A percentile compares a stretch with the other conserved stretches of the same genome.
phyloP scores from a whole-genome alignment of 2,329 filamentous ascomycete genomes.

The Pseudocercospora cruenta region DNA sequence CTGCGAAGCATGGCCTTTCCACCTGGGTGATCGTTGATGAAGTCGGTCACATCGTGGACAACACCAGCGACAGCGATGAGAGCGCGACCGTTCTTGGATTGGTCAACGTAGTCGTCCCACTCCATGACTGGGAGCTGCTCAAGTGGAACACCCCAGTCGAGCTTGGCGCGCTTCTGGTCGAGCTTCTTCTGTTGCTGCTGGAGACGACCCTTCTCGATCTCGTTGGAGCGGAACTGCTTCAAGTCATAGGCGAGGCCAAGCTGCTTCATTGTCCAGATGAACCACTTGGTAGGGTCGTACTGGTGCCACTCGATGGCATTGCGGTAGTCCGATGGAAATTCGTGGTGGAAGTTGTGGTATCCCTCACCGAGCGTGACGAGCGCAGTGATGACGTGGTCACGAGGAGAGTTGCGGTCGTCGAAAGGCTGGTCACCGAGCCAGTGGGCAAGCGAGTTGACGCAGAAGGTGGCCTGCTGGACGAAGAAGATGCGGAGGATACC shows the following conservation, averaged over 20 bases:
- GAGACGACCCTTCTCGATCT: slow-evolving; percentile 88
- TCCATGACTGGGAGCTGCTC: slow-evolving; percentile 83
- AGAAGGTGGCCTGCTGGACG: slow-evolving; percentile 91
- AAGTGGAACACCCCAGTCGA: slow-evolving; percentile 85
- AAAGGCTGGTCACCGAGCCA: slow-evolving; percentile 93
- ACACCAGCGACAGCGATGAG: slow-evolving; percentile 80
- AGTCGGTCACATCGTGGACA: slow-evolving; percentile 80
- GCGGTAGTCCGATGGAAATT: slow-evolving; percentile 91
- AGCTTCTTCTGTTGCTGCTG: slow-evolving; percentile 93
- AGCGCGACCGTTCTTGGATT: slow-evolving; percentile 76
- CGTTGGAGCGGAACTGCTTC: slow-evolving; percentile 88
- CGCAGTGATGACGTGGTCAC: slow-evolving; percentile 84
- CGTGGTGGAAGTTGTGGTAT: slow-evolving; percentile 96
- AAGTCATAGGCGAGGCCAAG: slow-evolving; percentile 82
- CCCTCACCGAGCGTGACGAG: slow-evolving; percentile 84
- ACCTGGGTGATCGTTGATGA: slow-evolving; percentile 89
- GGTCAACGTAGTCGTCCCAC: slow-evolving; percentile 83
- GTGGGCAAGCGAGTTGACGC: slow-evolving; percentile 87
- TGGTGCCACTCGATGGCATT: slow-evolving; percentile 91
- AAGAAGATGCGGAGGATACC: slow-evolving; percentile 87
- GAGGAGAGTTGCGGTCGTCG: slow-evolving; percentile 87
- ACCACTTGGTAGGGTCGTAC: slow-evolving; percentile 91
- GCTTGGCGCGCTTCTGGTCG: slow-evolving; percentile 77
- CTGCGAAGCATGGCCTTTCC: slow-evolving; percentile 83
- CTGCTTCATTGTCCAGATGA: slow-evolving; percentile 82